Percentiles rank a stretch among this genome's conserved stretches.
Conservation (phyloP, 306 rosid genomes). For the Prunus kanzakura region DNA sequence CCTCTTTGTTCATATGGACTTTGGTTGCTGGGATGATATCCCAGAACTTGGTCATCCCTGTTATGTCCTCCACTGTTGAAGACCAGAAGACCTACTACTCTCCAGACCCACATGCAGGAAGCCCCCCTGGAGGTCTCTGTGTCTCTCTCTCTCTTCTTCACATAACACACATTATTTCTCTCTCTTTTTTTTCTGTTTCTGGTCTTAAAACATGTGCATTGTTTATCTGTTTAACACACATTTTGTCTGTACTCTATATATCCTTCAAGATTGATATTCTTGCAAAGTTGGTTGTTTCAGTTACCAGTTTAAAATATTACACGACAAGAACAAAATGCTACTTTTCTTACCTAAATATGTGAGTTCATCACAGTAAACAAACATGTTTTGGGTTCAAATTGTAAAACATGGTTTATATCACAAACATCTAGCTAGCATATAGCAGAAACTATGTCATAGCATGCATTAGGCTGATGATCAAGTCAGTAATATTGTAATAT, state of each 20-base stretch:
- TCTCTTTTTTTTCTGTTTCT: neutral
- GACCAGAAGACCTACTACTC: conserved; percentile 70
- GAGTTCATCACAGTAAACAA: too few species aligned
- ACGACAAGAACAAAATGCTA: too few species aligned
- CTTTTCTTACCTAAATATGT: too few species aligned
- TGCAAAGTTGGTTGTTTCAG: neutral
- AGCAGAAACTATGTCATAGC: neutral
- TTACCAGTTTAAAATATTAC: neutral
- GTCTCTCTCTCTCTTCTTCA: conserved; percentile 24
- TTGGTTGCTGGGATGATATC: conserved; percentile 55
- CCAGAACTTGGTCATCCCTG: conserved; percentile 52
- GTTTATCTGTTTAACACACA: neutral
- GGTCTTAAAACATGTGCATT: neutral
- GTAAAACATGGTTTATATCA: too few species aligned
- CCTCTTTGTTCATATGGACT: conserved; percentile 40
- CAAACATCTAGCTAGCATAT: neutral
- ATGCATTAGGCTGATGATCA: neutral
- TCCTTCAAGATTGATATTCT: neutral
- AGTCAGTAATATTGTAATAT: too few species aligned
- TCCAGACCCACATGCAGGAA: conserved; percentile 60
- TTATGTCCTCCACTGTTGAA: conserved; percentile 39
- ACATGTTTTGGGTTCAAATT: too few species aligned
- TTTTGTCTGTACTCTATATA: neutral
- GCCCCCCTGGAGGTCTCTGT: conserved; percentile 51
- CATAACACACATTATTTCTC: neutral